Evolutionary conservation across 495 filamentous ascomycete genomes (phyloP).

Genomic region (Darksidea phi): DNA sequence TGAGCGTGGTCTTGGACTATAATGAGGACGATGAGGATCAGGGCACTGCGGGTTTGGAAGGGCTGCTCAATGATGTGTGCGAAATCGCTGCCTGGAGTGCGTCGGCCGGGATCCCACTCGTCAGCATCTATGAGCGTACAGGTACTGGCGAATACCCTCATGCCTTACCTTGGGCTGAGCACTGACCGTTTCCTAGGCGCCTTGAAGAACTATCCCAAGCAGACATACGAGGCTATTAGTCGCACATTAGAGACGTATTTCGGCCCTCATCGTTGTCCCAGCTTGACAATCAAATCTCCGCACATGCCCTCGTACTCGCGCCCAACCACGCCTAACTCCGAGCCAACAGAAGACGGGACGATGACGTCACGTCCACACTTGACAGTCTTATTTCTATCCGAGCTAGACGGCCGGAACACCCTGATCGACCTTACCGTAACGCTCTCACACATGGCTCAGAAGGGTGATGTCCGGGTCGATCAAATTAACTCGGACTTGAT

Average conservation of each 20-base stretch:
- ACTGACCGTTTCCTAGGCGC: slow-evolving; percentile 57
- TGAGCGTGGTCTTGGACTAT: slow-evolving; percentile 80
- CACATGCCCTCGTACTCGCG: slow-evolving; percentile 59
- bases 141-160: slow-evolving; percentile 53
- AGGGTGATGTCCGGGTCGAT: slow-evolving; percentile 69
- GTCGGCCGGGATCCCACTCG: slow-evolving; percentile 74
- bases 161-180: not conserved
- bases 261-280: slow-evolving; percentile 65
- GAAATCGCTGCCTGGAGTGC: slow-evolving; percentile 91
- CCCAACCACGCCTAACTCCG: slow-evolving; percentile 37
- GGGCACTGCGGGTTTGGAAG: slow-evolving; percentile 67
- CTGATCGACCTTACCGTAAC: slow-evolving; percentile 95
- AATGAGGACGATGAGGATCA: slow-evolving; percentile 68
- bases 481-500: slow-evolving; percentile 85
- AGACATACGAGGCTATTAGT: slow-evolving; percentile 69
- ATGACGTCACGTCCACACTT: slow-evolving; percentile 50
- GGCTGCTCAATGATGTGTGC: slow-evolving; percentile 81
- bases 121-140: slow-evolving; percentile 88
- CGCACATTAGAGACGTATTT: slow-evolving; percentile 81
- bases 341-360: slow-evolving; percentile 22
- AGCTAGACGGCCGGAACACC: slow-evolving; percentile 86
- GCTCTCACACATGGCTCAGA: slow-evolving; percentile 89
- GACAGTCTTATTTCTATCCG: slow-evolving; percentile 80
- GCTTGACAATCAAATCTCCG: slow-evolving; percentile 71
- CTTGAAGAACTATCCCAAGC: slow-evolving; percentile 78